A percentile compares a stretch with the other conserved stretches of the same genome.
Conservation (phyloP, 495 filamentous ascomycete species). For the Penicillium desertorum region DNA sequence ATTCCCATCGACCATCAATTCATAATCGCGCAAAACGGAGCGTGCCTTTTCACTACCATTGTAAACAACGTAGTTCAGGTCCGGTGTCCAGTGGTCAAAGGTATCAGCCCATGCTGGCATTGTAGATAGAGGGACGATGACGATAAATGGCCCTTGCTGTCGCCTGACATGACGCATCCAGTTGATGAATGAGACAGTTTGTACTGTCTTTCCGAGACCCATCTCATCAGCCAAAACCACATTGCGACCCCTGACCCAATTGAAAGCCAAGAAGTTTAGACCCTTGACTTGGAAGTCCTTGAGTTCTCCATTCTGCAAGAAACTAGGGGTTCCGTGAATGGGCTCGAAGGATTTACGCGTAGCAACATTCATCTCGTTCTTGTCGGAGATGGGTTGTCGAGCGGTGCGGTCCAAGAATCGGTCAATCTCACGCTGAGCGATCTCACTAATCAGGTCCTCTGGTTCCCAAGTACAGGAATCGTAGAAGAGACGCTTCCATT, state of each 20-base stretch:
- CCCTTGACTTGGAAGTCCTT: constrained; percentile 94
- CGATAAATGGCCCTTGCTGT: constrained; percentile 92
- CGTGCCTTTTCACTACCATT: constrained; percentile 82
- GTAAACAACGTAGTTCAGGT: constrained; percentile 96
- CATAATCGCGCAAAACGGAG: constrained; percentile 78
- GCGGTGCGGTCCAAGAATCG: constrained; percentile 80
- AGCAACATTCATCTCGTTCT: constrained; percentile 66
- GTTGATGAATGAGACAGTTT: constrained; percentile 95
- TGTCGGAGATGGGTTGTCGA: constrained; percentile 72
- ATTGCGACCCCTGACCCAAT: constrained; percentile 88
- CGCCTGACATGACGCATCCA: constrained; percentile 91
- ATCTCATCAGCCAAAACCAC: constrained; percentile 98
- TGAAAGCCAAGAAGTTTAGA: constrained; percentile 89
- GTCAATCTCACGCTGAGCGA: constrained; percentile 85
- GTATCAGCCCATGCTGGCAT: constrained; percentile 98
- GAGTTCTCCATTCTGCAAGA: constrained; percentile 81
- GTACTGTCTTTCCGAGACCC: constrained; percentile 97
- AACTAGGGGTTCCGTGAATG: constrained; percentile 75
- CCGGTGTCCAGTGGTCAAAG: constrained; percentile 93
- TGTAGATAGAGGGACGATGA: constrained; percentile 91
- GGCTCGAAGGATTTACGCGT: constrained; percentile 69
- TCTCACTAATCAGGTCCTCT: constrained; percentile 68
- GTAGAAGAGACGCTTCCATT: constrained; percentile 86
- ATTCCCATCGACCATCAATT: constrained; percentile 82
- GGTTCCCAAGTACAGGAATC: constrained; percentile 92